Base-by-base conservation (phyloP, 225 moss, liverwort and hornwort genomes). In the Sphagnum contortum region DNA sequence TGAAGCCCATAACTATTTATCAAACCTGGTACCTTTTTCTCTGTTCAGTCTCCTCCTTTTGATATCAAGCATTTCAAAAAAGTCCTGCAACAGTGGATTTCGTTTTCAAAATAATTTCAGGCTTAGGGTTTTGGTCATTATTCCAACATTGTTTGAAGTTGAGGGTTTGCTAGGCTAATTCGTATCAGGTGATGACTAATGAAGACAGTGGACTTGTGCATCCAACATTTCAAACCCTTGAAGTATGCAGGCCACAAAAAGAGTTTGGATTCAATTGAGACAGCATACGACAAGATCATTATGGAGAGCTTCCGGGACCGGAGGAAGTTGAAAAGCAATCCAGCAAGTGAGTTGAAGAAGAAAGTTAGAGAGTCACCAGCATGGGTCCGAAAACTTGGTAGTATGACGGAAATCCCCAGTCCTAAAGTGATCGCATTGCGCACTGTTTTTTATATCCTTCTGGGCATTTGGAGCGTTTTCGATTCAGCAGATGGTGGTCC, bases 261-360 rank as follows among this genome's bases (percentile, higher is more conserved):
- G 61, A 91, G 91, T 72, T 83, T 84, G 62, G 94, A 91, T 70
- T 60, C 85, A 2, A 89, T 95, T 49, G 94, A 95, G 76, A 86
- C 87, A 5, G 94, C 94, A 4, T 91, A 95, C 63, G 94, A 95
- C 65, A 91, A 89, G 68, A 95, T 95, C 53, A 91, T 95, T 66
- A 89, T 95, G 91, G 89, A 89, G 62, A 95, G 94, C 66, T 95
- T 86, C 67, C 81, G 91, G 63, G 86, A 76, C 48, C 86, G 91
- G 63, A 95, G 71, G 63, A 89, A 84, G 4, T 74, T 85, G 6
- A 95, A 95, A 71, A 91, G 88, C 10, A 95, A 91, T 58, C 60
- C 91, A 47, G 89, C 91, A 74, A 84, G 83, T 64, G 88, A 76
- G 51, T 53, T 95, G 49, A 95, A 89, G 86, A 89, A 88, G 77